These are phyloP conservation scores for Kalmanozyma brasiliensis DNA, from an alignment of 1,284 basidiomycete genomes.

Conservation along the genomic window DNA sequence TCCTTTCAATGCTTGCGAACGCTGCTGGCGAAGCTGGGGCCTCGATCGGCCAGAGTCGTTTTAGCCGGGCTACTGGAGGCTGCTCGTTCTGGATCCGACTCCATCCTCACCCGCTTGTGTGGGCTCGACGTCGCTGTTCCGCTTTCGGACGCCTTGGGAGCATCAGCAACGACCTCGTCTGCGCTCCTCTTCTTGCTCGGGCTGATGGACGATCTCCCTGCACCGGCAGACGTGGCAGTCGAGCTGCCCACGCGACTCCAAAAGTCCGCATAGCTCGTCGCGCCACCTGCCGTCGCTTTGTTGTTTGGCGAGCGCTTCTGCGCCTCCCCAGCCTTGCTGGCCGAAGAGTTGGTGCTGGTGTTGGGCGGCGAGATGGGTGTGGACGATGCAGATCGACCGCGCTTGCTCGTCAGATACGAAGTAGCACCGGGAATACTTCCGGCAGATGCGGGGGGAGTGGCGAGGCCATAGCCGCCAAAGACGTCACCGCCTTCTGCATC, in stretches of 20 bases:
- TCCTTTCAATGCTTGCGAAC: conserved; percentile 9
- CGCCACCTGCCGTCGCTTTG: conserved; percentile 21
- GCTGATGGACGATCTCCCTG: conserved; percentile 16
- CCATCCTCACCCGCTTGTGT: conserved; percentile 43
- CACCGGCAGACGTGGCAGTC: conserved; percentile 5
- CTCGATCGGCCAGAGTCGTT: conserved; percentile 29
- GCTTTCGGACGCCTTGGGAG: not conserved
- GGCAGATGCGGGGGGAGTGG: conserved; percentile 45
- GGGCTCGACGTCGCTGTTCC: conserved; percentile 14
- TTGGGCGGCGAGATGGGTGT: conserved; percentile 46
- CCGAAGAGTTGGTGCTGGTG: conserved; percentile 22
- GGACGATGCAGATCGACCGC: conserved; percentile 28
- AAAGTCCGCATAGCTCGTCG: conserved; percentile 55
- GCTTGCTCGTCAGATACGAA: conserved; percentile 33
- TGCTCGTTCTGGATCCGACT: conserved; percentile 19
- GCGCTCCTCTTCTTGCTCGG: conserved; percentile 46
- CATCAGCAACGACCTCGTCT: conserved; percentile 12
- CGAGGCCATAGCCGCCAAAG: conserved; percentile 48
- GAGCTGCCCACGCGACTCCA: conserved; percentile 53
- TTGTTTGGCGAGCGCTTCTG: conserved; percentile 19
- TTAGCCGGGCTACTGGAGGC: conserved; percentile 30
- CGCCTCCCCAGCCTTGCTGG: conserved; percentile 9
- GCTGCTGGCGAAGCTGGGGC: conserved; percentile 39
- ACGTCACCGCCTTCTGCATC: conserved; percentile 49
- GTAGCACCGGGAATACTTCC: conserved; percentile 39